A percentile compares a stretch with the other conserved stretches of the same genome.
Conservation (phyloP, 1,139 yeast species). For the Magnusiomyces tetraspermus region DNA sequence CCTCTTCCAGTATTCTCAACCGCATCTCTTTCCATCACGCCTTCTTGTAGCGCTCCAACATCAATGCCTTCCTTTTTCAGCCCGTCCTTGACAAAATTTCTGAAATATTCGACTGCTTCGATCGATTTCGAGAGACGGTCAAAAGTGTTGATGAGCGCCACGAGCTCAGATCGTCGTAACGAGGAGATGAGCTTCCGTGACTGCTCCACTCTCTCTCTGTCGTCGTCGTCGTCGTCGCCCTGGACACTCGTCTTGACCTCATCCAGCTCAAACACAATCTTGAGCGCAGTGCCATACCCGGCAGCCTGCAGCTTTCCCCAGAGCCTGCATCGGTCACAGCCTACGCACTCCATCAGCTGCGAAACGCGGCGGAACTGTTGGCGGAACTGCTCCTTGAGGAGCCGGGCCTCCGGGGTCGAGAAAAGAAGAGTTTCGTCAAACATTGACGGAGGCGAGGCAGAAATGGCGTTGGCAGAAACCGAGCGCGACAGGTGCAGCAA, state of each 20-base stretch:
- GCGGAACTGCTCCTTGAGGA: constrained; percentile 72
- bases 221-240: too few species aligned
- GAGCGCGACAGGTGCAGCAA: too few species aligned
- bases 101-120: constrained; percentile 63
- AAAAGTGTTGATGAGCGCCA: constrained; percentile 84
- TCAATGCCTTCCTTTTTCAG: too few species aligned
- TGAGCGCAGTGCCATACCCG: constrained; percentile 95
- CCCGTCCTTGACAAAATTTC: constrained; percentile 36
- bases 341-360: constrained; percentile 95
- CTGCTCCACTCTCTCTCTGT: too few species aligned
- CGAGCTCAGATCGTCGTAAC: constrained; percentile 76
- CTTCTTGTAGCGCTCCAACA: too few species aligned
- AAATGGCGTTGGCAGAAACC: too few species aligned
- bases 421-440: constrained; percentile 52
- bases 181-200: constrained; percentile 34
- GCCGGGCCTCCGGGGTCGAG: constrained; percentile 37
- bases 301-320: constrained; percentile 98
- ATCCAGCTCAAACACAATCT: constrained; percentile 77
- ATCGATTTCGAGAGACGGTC: constrained; percentile 84
- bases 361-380: constrained; percentile 80
- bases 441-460: constrained; percentile 20
- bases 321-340: constrained; percentile 92
- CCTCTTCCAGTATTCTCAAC: too few species aligned
- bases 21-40: too few species aligned
- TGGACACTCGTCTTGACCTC: too few species aligned